These are phyloP conservation scores for Phytophthora cactorum DNA, from an alignment of 352 stramenopile genomes.

Conservation along the genomic window DNA sequence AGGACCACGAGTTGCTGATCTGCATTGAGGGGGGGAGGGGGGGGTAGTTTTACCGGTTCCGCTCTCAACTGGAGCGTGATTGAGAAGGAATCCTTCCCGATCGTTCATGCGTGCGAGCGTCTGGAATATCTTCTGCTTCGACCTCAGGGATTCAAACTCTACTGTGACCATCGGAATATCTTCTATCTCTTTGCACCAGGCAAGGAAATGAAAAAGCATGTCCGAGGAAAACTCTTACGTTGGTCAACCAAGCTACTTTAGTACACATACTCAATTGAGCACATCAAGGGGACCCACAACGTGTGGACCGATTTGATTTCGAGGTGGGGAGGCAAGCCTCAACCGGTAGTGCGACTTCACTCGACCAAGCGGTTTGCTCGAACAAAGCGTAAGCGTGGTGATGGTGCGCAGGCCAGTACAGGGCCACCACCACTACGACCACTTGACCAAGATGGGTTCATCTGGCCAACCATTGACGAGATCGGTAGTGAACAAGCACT, in stretches of 20 bases:
- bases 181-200: not conserved
- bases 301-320: not conserved
- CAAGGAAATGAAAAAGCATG: not conserved
- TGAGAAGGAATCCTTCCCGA: not conserved
- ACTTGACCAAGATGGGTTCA: constrained; percentile 2
- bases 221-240: not conserved
- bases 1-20: no score
- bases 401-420: not conserved
- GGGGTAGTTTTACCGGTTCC: no score
- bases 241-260: not conserved
- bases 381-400: not conserved
- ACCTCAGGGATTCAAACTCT: not conserved
- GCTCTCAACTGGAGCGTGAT: not conserved
- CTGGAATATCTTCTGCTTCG: not conserved
- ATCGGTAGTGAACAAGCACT: constrained; percentile 3
- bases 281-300: not conserved
- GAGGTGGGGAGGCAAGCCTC: constrained; percentile 2
- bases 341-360: not conserved
- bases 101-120: not conserved
- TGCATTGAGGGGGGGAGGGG: no score
- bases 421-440: not conserved
- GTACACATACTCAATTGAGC: not conserved
- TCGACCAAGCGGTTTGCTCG: constrained; percentile 6
- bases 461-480: constrained; percentile 6
- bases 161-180: not conserved